Conservation (phyloP, 192 early-diverging fungal genomes). For the Linnemannia elongata region DNA sequence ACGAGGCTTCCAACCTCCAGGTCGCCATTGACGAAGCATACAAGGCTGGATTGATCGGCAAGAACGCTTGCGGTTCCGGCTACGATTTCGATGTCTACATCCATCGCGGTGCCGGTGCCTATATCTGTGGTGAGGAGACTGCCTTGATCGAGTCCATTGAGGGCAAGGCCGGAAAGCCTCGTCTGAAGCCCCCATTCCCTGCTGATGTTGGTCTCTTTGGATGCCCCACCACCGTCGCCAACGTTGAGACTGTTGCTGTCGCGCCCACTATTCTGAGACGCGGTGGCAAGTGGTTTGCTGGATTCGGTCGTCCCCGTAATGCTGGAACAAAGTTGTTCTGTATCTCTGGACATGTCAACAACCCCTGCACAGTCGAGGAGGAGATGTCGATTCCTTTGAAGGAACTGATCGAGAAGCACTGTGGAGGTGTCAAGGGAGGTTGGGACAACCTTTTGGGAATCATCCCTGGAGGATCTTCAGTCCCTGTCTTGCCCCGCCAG, state of each 20-base stretch:
- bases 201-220: slow-evolving; percentile 98
- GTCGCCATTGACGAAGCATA: slow-evolving; percentile 97
- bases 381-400: slow-evolving; percentile 97
- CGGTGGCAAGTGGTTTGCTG: slow-evolving; percentile 94
- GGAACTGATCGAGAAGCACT: slow-evolving; percentile 95
- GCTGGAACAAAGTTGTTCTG: slow-evolving; percentile 97
- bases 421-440: slow-evolving; percentile 96
- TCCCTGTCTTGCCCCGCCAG: slow-evolving; percentile 79
- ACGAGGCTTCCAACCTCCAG: slow-evolving; percentile 94
- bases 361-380: slow-evolving; percentile 98
- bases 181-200: slow-evolving; percentile 99
- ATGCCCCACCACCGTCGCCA: slow-evolving; percentile 98
- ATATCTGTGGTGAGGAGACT: slow-evolving; percentile 98
- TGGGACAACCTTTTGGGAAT: slow-evolving; percentile 99
- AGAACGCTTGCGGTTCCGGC: slow-evolving; percentile 96
- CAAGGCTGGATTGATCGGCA: slow-evolving; percentile 96
- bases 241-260: slow-evolving; percentile 98
- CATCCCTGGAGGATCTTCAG: slow-evolving; percentile 97
- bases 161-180: slow-evolving; percentile 99
- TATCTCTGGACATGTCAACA: slow-evolving; percentile 98
- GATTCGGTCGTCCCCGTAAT: slow-evolving; percentile 93
- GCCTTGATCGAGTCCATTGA: slow-evolving; percentile 90
- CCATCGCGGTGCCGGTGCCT: slow-evolving; percentile 97
- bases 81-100: slow-evolving; percentile 98
- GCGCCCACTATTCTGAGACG: slow-evolving; percentile 91